Evolutionary conservation across 2,329 filamentous ascomycete genomes (phyloP), one percentile per base, ranked within the genome.

Genomic region (Mycosphaerella arachidis): DNA sequence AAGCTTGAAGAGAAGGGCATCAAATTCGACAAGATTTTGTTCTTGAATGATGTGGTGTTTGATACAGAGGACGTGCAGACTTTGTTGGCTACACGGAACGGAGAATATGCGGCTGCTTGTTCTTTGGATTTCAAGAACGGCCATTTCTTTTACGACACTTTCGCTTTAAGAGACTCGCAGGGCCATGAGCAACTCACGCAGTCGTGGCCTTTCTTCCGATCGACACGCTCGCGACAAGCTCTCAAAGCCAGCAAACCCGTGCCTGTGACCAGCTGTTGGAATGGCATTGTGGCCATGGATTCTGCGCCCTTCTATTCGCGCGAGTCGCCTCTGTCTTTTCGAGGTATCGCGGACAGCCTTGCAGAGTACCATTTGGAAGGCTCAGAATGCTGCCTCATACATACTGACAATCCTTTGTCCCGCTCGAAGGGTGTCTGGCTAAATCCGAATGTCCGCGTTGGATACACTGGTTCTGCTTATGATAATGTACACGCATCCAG

Each of bases 381-480:
- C n/a, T 89, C 85, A 13, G 89, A 92, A 74, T 92, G 89, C 76
- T 92, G 90, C 73, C 82, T 92, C 55, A 85, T 91, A 57, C 88
- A 91, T 70, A 84, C 84, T 2, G 88, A 91, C 68, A 91, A 90
- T 66, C 83, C 83, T 1, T 74, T 86, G 4, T 80, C 80, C 5
- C 69, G 56, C 1, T 66, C 60, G 6, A 73, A 77, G 57, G 85
- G 88, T 53, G 84, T 90, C 6, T 91, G 80, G 71, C 70, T 91
- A 43, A 91, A 91, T 70, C 86, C 88, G 1, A 81, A 81, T 12
- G 87, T 91, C 10, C 79, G 86, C 8, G 88, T 91, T 5, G 86
- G 81, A 1, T 91, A 90, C 69, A 84, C 78, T 63, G 71, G 73
- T 2, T 60, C 72, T 0, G 83, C 84, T 1, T 87, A 86, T 68